Percentiles rank a stretch among this genome's conserved stretches.
These are phyloP conservation scores for Psidium guajava DNA, from an alignment of 345 rosid species.

Conservation along the genomic window DNA sequence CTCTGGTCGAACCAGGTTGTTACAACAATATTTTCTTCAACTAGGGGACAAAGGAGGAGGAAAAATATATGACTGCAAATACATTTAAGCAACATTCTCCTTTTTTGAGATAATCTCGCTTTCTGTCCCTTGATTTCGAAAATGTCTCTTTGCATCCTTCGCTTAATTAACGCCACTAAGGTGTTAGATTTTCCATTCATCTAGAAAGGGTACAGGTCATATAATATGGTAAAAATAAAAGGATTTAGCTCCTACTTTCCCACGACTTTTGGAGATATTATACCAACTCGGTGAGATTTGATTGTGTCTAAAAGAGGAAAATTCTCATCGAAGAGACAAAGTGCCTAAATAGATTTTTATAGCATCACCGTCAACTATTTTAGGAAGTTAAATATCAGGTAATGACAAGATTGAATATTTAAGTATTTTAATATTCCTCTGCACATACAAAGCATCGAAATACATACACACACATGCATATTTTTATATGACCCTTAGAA, in stretches of 20 bases:
- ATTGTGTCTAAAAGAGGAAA: background rate
- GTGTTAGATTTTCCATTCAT: background rate
- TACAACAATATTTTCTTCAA: background rate
- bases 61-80: background rate
- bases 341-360: background rate
- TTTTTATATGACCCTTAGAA: background rate
- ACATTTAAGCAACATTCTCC: background rate
- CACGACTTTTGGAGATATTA: background rate
- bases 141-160: background rate
- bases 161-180: background rate
- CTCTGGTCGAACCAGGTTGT: too few species aligned
- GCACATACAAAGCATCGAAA: background rate
- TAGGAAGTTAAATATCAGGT: background rate
- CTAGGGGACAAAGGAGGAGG: background rate
- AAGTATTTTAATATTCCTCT: background rate
- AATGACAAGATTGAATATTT: background rate
- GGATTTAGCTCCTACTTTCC: background rate
- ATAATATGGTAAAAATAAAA: background rate
- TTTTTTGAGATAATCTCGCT: background rate
- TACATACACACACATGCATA: background rate
- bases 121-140: background rate
- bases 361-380: background rate
- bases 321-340: background rate
- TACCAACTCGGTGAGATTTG: background rate
- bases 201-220: background rate